These are phyloP conservation scores for Bothriochloa decipiens DNA, from an alignment of 176 grass and related monocot genomes.

Conservation along the genomic window DNA sequence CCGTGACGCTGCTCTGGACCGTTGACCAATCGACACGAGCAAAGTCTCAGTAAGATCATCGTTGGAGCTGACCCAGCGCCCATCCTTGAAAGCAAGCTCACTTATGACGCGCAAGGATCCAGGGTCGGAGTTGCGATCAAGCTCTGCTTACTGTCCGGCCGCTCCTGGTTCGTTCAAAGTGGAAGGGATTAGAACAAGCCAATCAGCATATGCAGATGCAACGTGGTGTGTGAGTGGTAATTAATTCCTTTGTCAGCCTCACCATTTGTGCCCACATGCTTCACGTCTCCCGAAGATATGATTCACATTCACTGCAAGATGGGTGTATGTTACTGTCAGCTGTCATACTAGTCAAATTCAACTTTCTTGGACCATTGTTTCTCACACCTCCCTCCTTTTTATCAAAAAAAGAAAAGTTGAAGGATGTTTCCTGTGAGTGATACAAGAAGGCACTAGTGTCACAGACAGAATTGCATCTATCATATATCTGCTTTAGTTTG, in stretches of 20 bases:
- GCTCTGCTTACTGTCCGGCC: not conserved
- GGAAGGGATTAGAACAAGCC: conserved; percentile 7
- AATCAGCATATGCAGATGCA: conserved; percentile 7
- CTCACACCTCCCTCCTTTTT: not conserved
- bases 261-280: conserved; percentile 6
- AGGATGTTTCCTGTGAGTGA: not conserved
- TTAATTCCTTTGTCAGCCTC: conserved; percentile 15
- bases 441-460: conserved; percentile 1
- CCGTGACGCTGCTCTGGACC: not conserved
- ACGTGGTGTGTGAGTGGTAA: conserved; percentile 18
- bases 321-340: not conserved
- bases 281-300: not conserved
- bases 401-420: not conserved
- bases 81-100: not conserved
- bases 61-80: not conserved
- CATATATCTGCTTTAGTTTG: not conserved
- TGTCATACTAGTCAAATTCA: not conserved
- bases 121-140: not conserved
- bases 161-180: conserved; percentile 34
- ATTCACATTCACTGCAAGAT: conserved; percentile 13
- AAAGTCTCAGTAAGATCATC: not conserved
- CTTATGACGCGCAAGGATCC: not conserved
- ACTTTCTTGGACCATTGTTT: not conserved
- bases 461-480: not conserved
- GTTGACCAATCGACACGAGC: not conserved